Conservation (phyloP, 192 early-diverging fungal genomes). For the Thoreauomyces humboldtii region DNA sequence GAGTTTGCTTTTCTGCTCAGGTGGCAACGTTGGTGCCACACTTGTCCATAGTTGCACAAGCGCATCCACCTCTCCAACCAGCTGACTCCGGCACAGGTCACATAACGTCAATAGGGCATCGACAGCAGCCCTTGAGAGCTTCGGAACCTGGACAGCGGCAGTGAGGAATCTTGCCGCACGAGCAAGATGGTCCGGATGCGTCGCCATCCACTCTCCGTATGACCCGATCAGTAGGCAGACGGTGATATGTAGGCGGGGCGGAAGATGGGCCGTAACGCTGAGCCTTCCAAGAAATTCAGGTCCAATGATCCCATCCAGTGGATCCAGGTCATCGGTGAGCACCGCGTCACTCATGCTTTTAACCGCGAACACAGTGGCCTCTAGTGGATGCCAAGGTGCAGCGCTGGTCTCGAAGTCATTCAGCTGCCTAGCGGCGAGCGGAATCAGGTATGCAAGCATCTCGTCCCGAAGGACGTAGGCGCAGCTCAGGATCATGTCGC, state of each 20-base stretch:
- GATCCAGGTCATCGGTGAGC: constrained; percentile 4
- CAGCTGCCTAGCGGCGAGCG: constrained; percentile 18
- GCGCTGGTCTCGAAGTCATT: constrained; percentile 5
- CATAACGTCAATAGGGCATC: constrained; percentile 23
- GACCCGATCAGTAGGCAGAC: constrained; percentile 10
- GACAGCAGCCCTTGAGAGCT: constrained; percentile 18
- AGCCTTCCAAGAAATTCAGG: constrained; percentile 23
- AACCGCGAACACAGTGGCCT: constrained; percentile 31
- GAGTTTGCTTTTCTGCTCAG: constrained; percentile 5
- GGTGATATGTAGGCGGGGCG: not conserved
- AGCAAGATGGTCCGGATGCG: constrained; percentile 22
- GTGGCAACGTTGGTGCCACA: constrained; percentile 1
- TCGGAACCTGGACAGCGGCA: constrained; percentile 2
- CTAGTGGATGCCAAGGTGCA: constrained; percentile 29
- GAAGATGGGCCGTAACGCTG: not conserved
- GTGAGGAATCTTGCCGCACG: constrained; percentile 29
- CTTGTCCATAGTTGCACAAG: constrained; percentile 11
- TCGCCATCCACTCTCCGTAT: constrained; percentile 32
- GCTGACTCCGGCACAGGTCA: constrained; percentile 20
- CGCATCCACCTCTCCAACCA: constrained; percentile 23
- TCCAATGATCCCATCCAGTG: constrained; percentile 28
- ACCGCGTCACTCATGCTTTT: constrained; percentile 36
- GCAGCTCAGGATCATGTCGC: constrained; percentile 30
- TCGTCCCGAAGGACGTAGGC: constrained; percentile 23
- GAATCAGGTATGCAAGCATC: constrained; percentile 24